phyloP scores from a whole-genome alignment of 805 yeast genomes.

The Zygosaccharomyces bailii region DNA sequence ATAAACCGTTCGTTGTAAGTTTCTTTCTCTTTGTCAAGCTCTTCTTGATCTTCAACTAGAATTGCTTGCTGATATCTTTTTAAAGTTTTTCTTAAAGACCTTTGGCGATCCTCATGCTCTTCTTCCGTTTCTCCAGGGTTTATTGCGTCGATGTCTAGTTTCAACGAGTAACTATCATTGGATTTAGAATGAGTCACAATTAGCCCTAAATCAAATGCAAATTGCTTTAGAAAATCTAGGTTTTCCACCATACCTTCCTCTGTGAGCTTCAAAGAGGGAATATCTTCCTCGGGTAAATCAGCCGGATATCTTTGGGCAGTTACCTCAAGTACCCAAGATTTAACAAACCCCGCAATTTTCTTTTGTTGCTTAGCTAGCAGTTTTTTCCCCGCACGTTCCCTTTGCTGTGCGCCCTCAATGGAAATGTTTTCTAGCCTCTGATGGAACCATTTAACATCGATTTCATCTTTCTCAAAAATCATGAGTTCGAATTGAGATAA shows the following conservation, averaged over 20 bases:
- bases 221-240: constrained; percentile 56
- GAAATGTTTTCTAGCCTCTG: constrained; percentile 77
- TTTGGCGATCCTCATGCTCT: constrained; percentile 53
- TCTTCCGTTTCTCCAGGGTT: constrained; percentile 65
- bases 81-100: constrained; percentile 49
- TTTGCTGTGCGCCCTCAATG: constrained; percentile 63
- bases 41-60: constrained; percentile 54
- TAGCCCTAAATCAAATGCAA: constrained; percentile 66
- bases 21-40: constrained; percentile 47
- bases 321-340: constrained; percentile 45
- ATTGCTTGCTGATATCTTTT: constrained; percentile 64
- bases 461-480: constrained; percentile 77
- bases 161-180: constrained; percentile 53
- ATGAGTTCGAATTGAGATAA: constrained; percentile 78
- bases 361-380: constrained; percentile 69
- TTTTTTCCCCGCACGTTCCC: constrained; percentile 62
- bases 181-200: constrained; percentile 62
- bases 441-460: constrained; percentile 91
- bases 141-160: constrained; percentile 70
- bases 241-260: constrained; percentile 41
- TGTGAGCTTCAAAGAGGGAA: constrained; percentile 46
- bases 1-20: constrained; percentile 72
- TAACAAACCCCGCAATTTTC: constrained; percentile 57
- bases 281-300: constrained; percentile 43
- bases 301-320: constrained; percentile 32